phyloP scores from a whole-genome alignment of 768 basidiomycete species.

The Hydnum rufescens region DNA sequence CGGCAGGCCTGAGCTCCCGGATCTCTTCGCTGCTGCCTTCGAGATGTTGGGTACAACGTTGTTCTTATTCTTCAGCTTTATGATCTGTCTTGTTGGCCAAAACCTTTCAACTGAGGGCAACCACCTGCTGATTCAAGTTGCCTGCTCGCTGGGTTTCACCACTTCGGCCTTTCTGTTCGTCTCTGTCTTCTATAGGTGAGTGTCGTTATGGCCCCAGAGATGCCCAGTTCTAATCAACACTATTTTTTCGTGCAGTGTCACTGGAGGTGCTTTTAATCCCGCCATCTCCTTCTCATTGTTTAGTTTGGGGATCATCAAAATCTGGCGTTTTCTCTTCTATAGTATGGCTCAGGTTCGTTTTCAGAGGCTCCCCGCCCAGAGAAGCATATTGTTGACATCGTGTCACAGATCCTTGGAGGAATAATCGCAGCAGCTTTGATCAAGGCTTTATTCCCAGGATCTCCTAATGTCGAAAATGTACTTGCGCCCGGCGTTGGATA shows the following conservation, averaged over 20 bases:
- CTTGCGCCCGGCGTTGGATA: conserved; percentile 6
- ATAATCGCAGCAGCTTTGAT: conserved; percentile 12
- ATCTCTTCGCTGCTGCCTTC: not conserved
- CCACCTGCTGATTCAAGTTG: not conserved
- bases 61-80: not conserved
- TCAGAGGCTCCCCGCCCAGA: not conserved
- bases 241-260: conserved; percentile 3
- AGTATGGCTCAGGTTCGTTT: conserved; percentile 10
- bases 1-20: no score
- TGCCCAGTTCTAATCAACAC: not conserved
- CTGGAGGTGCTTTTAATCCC: conserved; percentile 11
- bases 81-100: not conserved
- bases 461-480: conserved; percentile 8
- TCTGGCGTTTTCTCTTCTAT: conserved; percentile 11
- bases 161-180: not conserved
- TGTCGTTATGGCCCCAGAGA: not conserved
- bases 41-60: not conserved
- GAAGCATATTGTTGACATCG: not conserved
- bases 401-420: conserved; percentile 8
- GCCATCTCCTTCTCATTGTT: conserved; percentile 11
- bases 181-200: not conserved
- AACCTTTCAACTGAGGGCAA: not conserved
- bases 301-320: conserved; percentile 9
- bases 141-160: not conserved
- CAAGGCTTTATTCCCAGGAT: conserved; percentile 11